Base-by-base conservation (phyloP, 2,329 filamentous ascomycete species). In the Purpureocillium takamizusanense region DNA sequence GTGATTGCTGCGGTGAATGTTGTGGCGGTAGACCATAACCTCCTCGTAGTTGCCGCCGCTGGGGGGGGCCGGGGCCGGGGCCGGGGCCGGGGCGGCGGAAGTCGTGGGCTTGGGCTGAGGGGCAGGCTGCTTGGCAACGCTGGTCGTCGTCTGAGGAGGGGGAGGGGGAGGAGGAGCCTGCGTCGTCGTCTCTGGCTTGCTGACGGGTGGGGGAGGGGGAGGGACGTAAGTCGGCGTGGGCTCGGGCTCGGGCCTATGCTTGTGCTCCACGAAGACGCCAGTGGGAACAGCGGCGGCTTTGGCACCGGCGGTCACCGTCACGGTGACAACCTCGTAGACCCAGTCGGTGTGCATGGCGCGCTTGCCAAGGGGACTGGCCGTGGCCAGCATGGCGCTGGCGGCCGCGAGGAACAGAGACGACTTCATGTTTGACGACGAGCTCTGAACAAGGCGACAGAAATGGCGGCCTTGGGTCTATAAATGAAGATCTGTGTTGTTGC, bases 1-100 rank as follows among this genome's bases (percentile, higher is more conserved):
- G 73, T 95, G 87, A 68, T 92, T 94, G 54, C 70, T 59, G 46
- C 92, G 89, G 65, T 92, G 86, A 38, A 82, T 53, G 67, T 95
- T 95, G 80, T 97, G 92, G 57, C 86, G 77, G 51, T 80, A 69
- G 36, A 90, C 51, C 36, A 72, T 70, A 12, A 62, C 55, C 40
- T 57, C 57, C 41, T 51, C 28, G 42, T 67, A 63, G 38, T 59
- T 47, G 31, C 40, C 41, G 38, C 15, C 33, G 16, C 17, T 9
- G 11, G 38, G 15, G 13, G 38, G 13, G 25, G 27, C 10, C n/a
- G 35, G 12, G 23, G 34, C 4, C 10, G 41, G 38, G 10, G 47
- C 32, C 15, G 47, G 39, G 28, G 47, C 33, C 14, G 35, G 12
- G 5, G 21, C 21, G 6, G n/a, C n/a, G n/a, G n/a, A n/a, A n/a